Base-by-base conservation (phyloP, 2,329 filamentous ascomycete genomes). In the Triangularia setosa region DNA sequence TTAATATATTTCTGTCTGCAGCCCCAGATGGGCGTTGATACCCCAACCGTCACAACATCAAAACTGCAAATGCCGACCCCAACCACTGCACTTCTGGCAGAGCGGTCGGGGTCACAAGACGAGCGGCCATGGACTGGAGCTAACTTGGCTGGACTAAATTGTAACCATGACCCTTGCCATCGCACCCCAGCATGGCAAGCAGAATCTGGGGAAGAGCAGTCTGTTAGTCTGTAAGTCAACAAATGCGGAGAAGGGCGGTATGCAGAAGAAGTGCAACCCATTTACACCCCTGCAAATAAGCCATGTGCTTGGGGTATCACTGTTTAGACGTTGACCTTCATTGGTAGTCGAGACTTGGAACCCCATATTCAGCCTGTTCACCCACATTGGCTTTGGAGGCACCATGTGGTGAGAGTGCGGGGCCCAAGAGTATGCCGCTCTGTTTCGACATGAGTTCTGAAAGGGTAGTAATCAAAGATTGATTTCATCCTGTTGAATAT, bases 301-400 rank as follows among this genome's bases (percentile, higher is more conserved):
- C 57, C 57, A 59, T 59, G 57, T 59, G 57, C 28, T 40, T 59
- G 40, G 40, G 40, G 40, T 48, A 48, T 21, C 18, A 48, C 21
- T 48, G n/a, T 48, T 48, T 48, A 21, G 40, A 48, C 40, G n/a
- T 23, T n/a, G 8, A 21, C 40, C 40, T 21, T 21, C n/a, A 48
- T 48, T 48, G 40, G 40, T 21, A n/a, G 40, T 48, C 40, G 40
- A n/a, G 40, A 48, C 18, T 48, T 44, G n/a, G 40, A 9, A 48
- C n/a, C 40, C 18, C 40, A 8, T 21, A 21, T 48, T 48, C 40
- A 48, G 40, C 40, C 40, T 48, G 40, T 48, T 48, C 40, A 48
- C 40, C 40, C 40, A 48, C 40, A 48, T 48, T 48, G 40, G 18
- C 1, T 4, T 21, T 48, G 40, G 40, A 48, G 18, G 40, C 40